Evolutionary conservation across 768 basidiomycete genomes (phyloP).

Genomic region (Mycena floridula): DNA sequence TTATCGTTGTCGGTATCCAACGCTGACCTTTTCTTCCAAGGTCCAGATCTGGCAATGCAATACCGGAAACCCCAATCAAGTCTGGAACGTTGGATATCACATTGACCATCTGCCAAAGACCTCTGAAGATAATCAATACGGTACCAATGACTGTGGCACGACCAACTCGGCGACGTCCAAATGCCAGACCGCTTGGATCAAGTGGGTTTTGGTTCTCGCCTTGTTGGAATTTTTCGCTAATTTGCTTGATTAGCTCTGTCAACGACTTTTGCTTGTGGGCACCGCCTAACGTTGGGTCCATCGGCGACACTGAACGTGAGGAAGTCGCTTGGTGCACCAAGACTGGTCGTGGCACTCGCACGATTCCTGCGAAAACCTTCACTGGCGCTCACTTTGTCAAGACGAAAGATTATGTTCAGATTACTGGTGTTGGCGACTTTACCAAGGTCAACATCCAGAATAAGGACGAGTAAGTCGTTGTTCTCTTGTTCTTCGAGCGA

Average conservation of each 20-base stretch:
- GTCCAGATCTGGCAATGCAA: too few species aligned
- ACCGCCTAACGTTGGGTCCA: conserved; percentile 28
- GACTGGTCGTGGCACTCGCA: too few species aligned
- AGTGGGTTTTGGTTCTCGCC: conserved; percentile 12
- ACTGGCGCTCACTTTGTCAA: conserved; percentile 31
- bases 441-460: conserved; percentile 50
- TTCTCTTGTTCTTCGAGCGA: conserved; percentile 3
- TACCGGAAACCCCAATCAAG: conserved; percentile 34
- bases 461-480: conserved; percentile 38
- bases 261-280: too few species aligned
- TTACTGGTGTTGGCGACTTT: conserved; percentile 38
- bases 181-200: conserved; percentile 65
- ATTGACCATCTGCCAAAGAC: conserved; percentile 40
- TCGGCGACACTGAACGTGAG: conserved; percentile 24
- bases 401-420: conserved; percentile 56
- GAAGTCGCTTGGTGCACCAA: conserved; percentile 39
- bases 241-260: conserved; percentile 28
- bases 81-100: conserved; percentile 41
- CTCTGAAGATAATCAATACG: conserved; percentile 52
- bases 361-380: conserved; percentile 46
- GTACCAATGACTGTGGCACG: conserved; percentile 62
- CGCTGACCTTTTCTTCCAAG: too few species aligned
- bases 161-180: conserved; percentile 44
- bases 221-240: not conserved
- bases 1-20: too few species aligned